Conservation (phyloP, 441 rosid species). For the Erysimum pusillum region DNA sequence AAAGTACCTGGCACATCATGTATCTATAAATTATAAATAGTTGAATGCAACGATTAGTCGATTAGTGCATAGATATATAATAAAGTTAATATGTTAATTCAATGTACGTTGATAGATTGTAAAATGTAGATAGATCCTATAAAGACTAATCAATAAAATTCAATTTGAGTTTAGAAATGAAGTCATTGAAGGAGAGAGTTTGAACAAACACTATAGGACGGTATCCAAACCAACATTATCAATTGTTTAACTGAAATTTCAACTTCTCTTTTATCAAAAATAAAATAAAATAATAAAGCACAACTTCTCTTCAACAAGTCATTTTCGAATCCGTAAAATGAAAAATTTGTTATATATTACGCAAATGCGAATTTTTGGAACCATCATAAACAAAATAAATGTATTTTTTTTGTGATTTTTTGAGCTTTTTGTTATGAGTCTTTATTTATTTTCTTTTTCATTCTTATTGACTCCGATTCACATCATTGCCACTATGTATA, state of each 20-base stretch:
- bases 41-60: not conserved
- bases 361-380: not conserved
- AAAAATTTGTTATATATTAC: not conserved
- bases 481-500: not conserved
- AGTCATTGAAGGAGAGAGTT: not conserved
- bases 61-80: no score
- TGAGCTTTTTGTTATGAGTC: not conserved
- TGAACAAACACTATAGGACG: not conserved
- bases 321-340: not conserved
- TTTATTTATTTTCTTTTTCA: not conserved
- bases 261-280: not conserved
- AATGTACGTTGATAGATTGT: not conserved
- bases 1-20: no score
- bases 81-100: no score
- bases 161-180: slow-evolving; percentile 18
- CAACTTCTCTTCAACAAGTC: no score
- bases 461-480: not conserved
- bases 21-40: not conserved
- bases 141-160: not conserved
- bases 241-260: not conserved
- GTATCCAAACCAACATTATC: not conserved
- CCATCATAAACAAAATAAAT: not conserved
- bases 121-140: not conserved
- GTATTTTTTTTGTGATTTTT: not conserved
- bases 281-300: no score